Evolutionary conservation across 306 rosid genomes (phyloP).

Genomic region (Herpetospermum pedunculosum): DNA sequence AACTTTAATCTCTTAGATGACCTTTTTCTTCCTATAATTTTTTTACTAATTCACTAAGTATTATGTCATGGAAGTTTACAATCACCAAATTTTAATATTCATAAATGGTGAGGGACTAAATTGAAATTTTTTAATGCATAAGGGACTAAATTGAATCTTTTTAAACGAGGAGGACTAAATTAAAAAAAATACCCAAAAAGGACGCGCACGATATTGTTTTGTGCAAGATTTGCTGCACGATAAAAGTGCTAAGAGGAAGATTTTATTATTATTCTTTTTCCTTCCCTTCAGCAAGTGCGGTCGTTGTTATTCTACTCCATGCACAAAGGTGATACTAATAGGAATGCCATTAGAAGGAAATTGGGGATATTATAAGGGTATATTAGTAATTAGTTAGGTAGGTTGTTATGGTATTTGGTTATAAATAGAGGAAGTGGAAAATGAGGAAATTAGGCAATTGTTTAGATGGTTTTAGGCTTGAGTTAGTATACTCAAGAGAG

Average conservation of each 20-base stretch:
- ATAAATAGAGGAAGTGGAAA: too few relatives aligned
- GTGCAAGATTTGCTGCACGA: background rate
- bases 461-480: too few relatives aligned
- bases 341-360: too few relatives aligned
- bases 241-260: background rate
- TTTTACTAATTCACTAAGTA: background rate
- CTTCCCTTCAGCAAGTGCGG: background rate
- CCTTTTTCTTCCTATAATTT: background rate
- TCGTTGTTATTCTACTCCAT: background rate
- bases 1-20: background rate
- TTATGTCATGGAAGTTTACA: background rate
- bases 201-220: background rate
- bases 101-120: background rate
- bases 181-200: background rate
- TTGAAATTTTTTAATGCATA: background rate
- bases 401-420: too few relatives aligned
- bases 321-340: background rate
- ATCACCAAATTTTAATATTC: background rate
- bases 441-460: too few relatives aligned
- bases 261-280: background rate
- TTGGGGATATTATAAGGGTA: too few relatives aligned
- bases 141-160: too few relatives aligned
- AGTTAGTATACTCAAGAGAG: too few relatives aligned
- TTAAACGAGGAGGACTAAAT: background rate
- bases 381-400: too few relatives aligned